Evolutionary conservation across 371 early-diverging fungal species (phyloP).

Genomic region (Gilbertella persicaria): DNA sequence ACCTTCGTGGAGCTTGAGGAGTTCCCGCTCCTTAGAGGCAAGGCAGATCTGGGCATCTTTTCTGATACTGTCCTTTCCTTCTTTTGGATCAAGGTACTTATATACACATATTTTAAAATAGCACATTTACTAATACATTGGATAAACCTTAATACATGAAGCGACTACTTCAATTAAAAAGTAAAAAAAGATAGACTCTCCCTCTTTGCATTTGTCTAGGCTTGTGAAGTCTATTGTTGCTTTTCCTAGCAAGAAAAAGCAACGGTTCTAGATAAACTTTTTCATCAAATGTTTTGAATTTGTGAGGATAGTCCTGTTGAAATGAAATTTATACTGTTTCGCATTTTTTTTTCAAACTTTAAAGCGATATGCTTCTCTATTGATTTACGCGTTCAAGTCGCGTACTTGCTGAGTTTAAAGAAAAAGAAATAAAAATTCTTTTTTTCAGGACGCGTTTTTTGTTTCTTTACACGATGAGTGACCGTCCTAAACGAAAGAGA

Average conservation of each 20-base stretch:
- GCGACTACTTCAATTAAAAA: neutral
- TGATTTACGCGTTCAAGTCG: slow-evolving; percentile 1
- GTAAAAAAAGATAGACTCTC: neutral
- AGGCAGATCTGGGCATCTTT: neutral
- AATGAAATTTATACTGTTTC: no score
- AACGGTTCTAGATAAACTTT: no score
- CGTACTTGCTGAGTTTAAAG: no score
- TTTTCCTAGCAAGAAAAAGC: neutral
- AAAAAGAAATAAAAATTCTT: slow-evolving; percentile 17
- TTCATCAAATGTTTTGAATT: no score
- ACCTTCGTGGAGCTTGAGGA: neutral
- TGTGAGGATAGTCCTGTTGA: no score
- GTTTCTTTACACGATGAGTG: slow-evolving; percentile 31
- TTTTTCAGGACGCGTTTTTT: neutral
- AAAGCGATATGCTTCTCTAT: no score
- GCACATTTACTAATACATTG: neutral
- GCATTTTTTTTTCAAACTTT: no score
- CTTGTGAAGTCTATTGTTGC: neutral
- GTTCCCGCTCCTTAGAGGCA: neutral
- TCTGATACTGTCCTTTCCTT: neutral
- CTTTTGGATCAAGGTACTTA: neutral
- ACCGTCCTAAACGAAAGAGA: slow-evolving; percentile 51
- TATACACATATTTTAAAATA: neutral
- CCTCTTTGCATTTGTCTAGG: neutral
- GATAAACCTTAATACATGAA: neutral